Conservation (phyloP, 179 eudicot species). For the Patellifolia procumbens region DNA sequence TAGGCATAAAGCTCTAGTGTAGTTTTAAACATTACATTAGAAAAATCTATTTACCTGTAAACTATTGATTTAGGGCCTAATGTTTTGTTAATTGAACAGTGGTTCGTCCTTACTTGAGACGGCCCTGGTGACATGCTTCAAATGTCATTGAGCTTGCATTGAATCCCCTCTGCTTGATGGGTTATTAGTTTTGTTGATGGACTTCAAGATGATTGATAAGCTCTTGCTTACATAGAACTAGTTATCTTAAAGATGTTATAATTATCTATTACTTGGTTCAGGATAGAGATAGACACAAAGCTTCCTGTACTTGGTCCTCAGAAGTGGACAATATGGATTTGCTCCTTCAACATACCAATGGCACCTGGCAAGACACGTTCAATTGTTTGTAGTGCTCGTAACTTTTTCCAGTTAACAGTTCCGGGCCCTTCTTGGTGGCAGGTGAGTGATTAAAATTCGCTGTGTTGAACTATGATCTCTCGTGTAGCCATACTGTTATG, state of each 20-base stretch:
- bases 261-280: constrained; percentile 26
- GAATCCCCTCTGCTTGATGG: background rate
- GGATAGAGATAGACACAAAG: constrained; percentile 86
- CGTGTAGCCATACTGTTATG: background rate
- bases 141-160: constrained; percentile 1
- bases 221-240: background rate
- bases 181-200: background rate
- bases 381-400: constrained; percentile 97
- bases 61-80: no score
- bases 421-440: constrained; percentile 99
- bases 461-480: background rate
- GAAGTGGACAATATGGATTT: constrained; percentile 98
- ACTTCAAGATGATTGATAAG: background rate
- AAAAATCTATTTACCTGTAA: no score
- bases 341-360: constrained; percentile 98
- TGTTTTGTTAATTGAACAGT: no score
- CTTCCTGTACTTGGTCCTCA: constrained; percentile 89
- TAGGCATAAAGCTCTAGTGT: no score
- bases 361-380: constrained; percentile 98
- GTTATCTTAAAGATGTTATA: background rate
- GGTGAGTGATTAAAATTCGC: constrained; percentile 40
- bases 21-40: no score
- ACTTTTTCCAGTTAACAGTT: constrained; percentile 89
- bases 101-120: background rate
- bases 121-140: background rate